Percentiles rank a stretch among this genome's conserved stretches.
Evolutionary conservation across 306 rosid species (phyloP).

Genomic region (Betula pendula): DNA sequence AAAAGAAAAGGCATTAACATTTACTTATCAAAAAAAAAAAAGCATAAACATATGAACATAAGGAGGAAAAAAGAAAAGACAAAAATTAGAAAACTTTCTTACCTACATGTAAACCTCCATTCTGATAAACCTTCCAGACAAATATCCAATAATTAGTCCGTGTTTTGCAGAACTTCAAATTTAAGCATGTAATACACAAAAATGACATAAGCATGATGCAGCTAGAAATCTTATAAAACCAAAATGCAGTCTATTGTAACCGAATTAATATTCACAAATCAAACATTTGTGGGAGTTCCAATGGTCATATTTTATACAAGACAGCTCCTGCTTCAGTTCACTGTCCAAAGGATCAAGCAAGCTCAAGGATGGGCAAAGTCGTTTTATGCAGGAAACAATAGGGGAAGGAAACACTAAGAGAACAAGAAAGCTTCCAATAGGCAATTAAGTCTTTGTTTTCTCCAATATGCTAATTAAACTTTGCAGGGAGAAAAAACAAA

Average conservation of each 20-base stretch:
- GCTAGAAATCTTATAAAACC: neutral
- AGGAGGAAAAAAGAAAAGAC: neutral
- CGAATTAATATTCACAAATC: neutral
- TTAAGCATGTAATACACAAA: constrained; percentile 9
- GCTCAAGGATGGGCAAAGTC: neutral
- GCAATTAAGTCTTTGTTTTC: neutral
- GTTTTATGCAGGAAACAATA: neutral
- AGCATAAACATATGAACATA: constrained; percentile 5
- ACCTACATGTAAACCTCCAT: constrained; percentile 72
- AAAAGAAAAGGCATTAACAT: constrained; percentile 9
- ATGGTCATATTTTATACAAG: neutral
- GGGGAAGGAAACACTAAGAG: neutral
- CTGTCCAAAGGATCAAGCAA: neutral
- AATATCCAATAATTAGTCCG: constrained; percentile 48
- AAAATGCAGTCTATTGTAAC: neutral
- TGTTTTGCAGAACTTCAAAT: constrained; percentile 21
- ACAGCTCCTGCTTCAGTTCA: neutral
- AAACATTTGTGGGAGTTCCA: neutral
- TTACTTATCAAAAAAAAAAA: too few species aligned
- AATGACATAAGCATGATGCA: neutral
- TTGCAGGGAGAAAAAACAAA: neutral
- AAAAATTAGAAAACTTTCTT: constrained; percentile 31
- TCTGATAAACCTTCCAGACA: constrained; percentile 53
- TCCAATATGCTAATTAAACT: neutral
- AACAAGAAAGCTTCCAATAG: neutral